phyloP scores from a whole-genome alignment of 2,329 filamentous ascomycete genomes.

The Calonectria hawksworthii region DNA sequence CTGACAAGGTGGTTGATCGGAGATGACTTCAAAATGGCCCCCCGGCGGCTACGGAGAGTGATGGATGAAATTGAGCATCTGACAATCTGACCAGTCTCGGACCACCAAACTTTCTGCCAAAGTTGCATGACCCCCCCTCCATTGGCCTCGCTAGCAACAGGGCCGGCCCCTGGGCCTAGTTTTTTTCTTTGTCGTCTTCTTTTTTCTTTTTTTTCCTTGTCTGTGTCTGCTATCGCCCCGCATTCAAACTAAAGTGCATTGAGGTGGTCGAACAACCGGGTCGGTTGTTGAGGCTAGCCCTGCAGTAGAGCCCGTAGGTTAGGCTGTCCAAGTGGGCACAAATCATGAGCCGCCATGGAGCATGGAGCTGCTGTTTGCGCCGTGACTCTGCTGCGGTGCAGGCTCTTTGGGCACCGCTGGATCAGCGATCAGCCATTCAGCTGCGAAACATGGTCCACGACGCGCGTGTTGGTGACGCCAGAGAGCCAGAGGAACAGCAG shows the following conservation, averaged over 20 bases:
- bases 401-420: slow-evolving; percentile 34
- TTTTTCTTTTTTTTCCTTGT: slow-evolving; percentile 1
- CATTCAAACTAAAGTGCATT: slow-evolving; percentile 10
- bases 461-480: slow-evolving; percentile 39
- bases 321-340: slow-evolving; percentile 19
- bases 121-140: slow-evolving; percentile 15
- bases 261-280: slow-evolving; percentile 8
- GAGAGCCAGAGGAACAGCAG: slow-evolving; percentile 5
- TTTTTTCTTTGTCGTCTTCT: slow-evolving; percentile 11
- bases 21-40: neutral
- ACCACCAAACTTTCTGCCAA: slow-evolving; percentile 5
- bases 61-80: neutral
- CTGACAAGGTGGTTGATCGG: slow-evolving; percentile 16
- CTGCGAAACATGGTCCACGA: slow-evolving; percentile 39
- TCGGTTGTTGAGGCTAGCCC: slow-evolving; percentile 19
- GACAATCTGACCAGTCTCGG: slow-evolving; percentile 12
- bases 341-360: slow-evolving; percentile 5
- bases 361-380: slow-evolving; percentile 2
- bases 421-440: slow-evolving; percentile 37
- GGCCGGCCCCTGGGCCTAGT: slow-evolving; percentile 19
- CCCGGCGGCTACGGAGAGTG: slow-evolving; percentile 21
- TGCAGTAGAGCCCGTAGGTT: slow-evolving; percentile 26
- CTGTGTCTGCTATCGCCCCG: slow-evolving; percentile 21
- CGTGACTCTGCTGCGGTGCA: slow-evolving; percentile 13
- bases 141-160: slow-evolving; percentile 8